Evolutionary conservation across 1,284 basidiomycete species (phyloP), one percentile per base, ranked within the genome.

Genomic region (Ceratobasidium sp.): DNA sequence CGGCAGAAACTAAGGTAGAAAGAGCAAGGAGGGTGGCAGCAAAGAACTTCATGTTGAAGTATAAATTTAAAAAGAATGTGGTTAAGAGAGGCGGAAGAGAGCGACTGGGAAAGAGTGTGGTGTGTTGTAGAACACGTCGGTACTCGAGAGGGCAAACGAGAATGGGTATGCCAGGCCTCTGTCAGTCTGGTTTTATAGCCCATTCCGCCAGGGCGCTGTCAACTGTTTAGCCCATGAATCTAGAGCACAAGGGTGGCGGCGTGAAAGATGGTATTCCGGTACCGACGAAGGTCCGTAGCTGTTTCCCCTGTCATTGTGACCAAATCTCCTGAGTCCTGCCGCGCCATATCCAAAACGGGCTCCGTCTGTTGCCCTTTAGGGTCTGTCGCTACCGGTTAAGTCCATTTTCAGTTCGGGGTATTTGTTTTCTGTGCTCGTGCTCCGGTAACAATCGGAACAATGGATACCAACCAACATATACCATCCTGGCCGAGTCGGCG

Each of bases 11-110:
- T 4, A 49, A 15, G 12, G 63, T 49, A 6, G 73, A 28, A 18
- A 76, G 40, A 66, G 73, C 63, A 6, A 76, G 12, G 39, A 76
- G 33, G 18, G 73, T 39, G 55, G 63, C 73, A 9, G 73, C 20
- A 23, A 66, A 18, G 33, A 58, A 64, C 61, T 76, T 76, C 49
- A 76, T 61, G 23, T 26, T 46, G 39, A 67, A 20, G 72, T 56
- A 33, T 64, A 20, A 20, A 10, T 1, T 20, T 10, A 33, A 76
- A 76, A 53, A 63, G 71, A 64, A n/a, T 46, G 58, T 42, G 33
- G 33, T 33, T 39, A 49, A 20, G 51, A 44, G 13, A 12, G 39
- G 23, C 40, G 20, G 23, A 46, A 40, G 66, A 51, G 73, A 55
- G 46, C 28, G 40, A 49, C 42, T 44, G 4, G 39, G 18, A 76